A percentile compares a stretch with the other conserved stretches of the same genome.
phyloP scores from a whole-genome alignment of 345 rosid species.

The Adansonia digitata region DNA sequence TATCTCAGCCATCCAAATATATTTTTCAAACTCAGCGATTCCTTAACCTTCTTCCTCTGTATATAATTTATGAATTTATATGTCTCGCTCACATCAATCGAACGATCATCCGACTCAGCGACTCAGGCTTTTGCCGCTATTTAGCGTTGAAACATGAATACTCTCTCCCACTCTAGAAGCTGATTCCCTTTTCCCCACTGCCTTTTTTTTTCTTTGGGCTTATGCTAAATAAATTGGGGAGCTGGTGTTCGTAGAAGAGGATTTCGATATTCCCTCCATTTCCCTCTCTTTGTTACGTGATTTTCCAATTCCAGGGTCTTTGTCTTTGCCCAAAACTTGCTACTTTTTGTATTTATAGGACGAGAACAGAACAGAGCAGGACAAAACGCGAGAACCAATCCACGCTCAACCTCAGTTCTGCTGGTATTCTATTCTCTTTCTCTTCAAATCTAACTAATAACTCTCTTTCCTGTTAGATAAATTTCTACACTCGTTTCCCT shows the following conservation, averaged over 20 bases:
- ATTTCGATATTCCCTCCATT: background rate
- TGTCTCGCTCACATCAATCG: background rate
- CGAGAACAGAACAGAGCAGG: too few species aligned
- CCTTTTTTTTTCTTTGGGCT: background rate
- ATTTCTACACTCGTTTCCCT: background rate
- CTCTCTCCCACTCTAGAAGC: background rate
- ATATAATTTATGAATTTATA: too few species aligned
- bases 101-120: background rate
- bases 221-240: background rate
- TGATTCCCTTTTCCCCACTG: conserved; percentile 2
- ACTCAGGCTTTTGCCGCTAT: background rate
- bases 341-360: too few species aligned
- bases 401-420: conserved; percentile 10
- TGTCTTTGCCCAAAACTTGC: too few species aligned
- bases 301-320: conserved; percentile 1
- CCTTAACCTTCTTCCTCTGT: background rate
- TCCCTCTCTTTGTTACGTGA: background rate
- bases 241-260: background rate
- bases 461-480: background rate
- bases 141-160: background rate
- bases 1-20: background rate
- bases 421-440: conserved; percentile 6
- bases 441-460: background rate
- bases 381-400: background rate
- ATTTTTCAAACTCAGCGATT: background rate